These are phyloP conservation scores for Zoysia matrella DNA, from an alignment of 202 grass and related monocot genomes.

Conservation along the genomic window DNA sequence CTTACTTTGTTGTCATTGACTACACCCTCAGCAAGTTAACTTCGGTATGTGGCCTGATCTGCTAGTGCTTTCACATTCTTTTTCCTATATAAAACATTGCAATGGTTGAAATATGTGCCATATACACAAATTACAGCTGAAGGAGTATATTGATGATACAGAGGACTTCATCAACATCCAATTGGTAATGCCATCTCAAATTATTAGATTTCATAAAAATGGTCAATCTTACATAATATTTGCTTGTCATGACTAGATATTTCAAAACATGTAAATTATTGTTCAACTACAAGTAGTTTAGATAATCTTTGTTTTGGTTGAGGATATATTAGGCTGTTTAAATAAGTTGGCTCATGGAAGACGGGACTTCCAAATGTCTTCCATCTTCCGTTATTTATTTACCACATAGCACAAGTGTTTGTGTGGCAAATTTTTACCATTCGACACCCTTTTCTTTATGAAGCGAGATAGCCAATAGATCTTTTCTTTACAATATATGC, in stretches of 20 bases:
- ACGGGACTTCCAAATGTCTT: slow-evolving; percentile 16
- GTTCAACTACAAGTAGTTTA: neutral
- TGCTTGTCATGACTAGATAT: neutral
- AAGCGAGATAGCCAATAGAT: neutral
- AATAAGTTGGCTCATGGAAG: neutral
- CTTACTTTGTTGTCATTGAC: slow-evolving; percentile 92
- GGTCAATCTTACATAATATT: neutral
- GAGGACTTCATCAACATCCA: slow-evolving; percentile 94
- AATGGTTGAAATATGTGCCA: slow-evolving; percentile 25
- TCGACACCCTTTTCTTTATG: neutral
- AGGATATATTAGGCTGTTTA: neutral
- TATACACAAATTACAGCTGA: slow-evolving; percentile 54
- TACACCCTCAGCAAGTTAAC: slow-evolving; percentile 88
- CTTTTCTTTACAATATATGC: neutral
- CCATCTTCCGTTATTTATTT: slow-evolving; percentile 1
- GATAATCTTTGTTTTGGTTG: no score
- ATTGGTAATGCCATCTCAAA: slow-evolving; percentile 49
- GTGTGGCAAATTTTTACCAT: neutral
- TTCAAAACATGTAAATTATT: neutral
- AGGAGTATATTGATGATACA: slow-evolving; percentile 93
- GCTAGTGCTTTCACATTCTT: neutral
- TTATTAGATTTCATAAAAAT: slow-evolving; percentile 14
- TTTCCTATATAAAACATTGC: slow-evolving; percentile 8
- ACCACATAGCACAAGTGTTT: neutral
- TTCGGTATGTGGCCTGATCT: slow-evolving; percentile 60